Evolutionary conservation across 495 filamentous ascomycete species (phyloP).

Genomic region (Penicillium odoratum): DNA sequence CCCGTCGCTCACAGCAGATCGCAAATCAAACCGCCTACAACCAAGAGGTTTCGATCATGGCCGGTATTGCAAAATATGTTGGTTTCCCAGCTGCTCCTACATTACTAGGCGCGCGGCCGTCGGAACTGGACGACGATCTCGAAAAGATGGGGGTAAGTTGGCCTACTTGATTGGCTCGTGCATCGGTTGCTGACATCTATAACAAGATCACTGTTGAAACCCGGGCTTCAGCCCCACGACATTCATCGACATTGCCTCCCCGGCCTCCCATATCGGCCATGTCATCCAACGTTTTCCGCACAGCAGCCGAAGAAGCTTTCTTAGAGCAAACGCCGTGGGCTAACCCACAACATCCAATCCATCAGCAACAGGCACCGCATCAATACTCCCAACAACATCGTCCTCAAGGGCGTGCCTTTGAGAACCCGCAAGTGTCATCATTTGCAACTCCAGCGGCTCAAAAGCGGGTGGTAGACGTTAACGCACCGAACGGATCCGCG

Average conservation of each 20-base stretch:
- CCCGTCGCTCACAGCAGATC: constrained; percentile 68
- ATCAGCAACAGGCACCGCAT: constrained; percentile 50
- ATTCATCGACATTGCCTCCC: constrained; percentile 26
- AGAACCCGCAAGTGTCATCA: constrained; percentile 35
- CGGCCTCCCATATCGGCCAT: constrained; percentile 39
- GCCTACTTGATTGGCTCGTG: neutral
- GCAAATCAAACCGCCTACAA: constrained; percentile 85
- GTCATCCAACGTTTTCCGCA: constrained; percentile 39
- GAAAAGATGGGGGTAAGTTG: constrained; percentile 84
- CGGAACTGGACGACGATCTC: constrained; percentile 82
- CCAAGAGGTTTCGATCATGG: constrained; percentile 85
- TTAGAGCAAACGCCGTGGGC: constrained; percentile 84
- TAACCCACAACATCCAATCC: constrained; percentile 80
- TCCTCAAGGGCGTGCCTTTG: constrained; percentile 33
- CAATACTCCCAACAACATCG: constrained; percentile 40
- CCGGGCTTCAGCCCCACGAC: constrained; percentile 27
- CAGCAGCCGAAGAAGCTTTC: constrained; percentile 77
- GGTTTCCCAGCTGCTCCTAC: constrained; percentile 95
- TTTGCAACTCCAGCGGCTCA: constrained; percentile 55
- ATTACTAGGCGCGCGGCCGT: constrained; percentile 65
- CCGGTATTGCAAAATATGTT: constrained; percentile 88
- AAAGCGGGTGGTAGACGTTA: constrained; percentile 51
- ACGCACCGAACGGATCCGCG: constrained; percentile 55
- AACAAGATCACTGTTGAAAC: constrained; percentile 42
- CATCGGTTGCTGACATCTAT: constrained; percentile 9